Evolutionary conservation across 1,284 basidiomycete species (phyloP), one percentile per base, ranked within the genome.

Genomic region (Microstroma glucosiphilum): DNA sequence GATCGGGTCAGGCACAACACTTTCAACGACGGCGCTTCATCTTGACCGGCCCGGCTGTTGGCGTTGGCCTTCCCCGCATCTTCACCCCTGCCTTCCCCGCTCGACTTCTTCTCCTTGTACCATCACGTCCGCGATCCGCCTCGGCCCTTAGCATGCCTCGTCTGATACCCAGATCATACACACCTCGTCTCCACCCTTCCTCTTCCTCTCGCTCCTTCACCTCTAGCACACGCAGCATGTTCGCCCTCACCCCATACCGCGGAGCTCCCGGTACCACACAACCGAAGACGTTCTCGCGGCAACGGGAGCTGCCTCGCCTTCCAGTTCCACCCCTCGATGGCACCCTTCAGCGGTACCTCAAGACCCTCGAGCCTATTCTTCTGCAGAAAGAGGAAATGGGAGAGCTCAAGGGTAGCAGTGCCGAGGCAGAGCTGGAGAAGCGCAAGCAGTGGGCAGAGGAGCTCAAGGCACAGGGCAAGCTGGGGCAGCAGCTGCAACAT

Each of bases 301-400:
- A 78, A 56, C 59, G 55, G 56, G 65, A 49, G 25, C 71, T 82
- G 53, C 85, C 89, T 7, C 86, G 91, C 63, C 83, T 96, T n/a
- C 93, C 93, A 2, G 85, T 96, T 1, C 93, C 92, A 17, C 83
- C 86, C 60, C 83, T 97, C 1, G 84, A 85, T 53, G 83, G 86
- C 76, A 90, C 90, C 0, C 82, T 96, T 40, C 84, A 89, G 67
- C 85, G 85, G 58, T 97, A 96, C 76, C 80, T 96, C 30, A 84
- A 85, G 63, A 89, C 89, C 21, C 80, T 97, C 1, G 84, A 87
- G 63, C 93, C 94, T 0, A 82, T 96, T 84, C 86, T 60, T 87
- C 92, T 73, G 13, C 77, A 79, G 64, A 69, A 71, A 58, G 74
- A 75, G 56, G 72, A 77, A 55, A 60, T 72, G 46, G 77, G 87